Evolutionary conservation across 208 protist species (phyloP).

Genomic region (Acanthamoeba healyi): DNA sequence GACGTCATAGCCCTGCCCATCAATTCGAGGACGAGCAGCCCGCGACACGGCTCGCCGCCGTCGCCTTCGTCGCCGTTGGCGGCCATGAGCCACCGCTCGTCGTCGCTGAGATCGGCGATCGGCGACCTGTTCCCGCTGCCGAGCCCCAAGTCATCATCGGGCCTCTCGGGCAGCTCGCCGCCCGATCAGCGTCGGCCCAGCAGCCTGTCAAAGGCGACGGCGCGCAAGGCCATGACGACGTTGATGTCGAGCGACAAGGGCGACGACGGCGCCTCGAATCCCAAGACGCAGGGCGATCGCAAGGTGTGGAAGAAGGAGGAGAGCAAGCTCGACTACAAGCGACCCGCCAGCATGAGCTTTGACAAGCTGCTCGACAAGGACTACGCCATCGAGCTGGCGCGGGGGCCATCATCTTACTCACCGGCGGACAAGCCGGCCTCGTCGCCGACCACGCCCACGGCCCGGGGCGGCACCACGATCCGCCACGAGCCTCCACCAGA

Average conservation of each 20-base stretch:
- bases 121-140: not conserved
- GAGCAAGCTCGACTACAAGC: not conserved
- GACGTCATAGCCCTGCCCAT: not conserved
- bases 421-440: no score
- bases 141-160: not conserved
- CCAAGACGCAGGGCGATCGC: not conserved
- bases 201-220: not conserved
- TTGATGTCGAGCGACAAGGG: not conserved
- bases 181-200: not conserved
- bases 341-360: not conserved
- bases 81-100: not conserved
- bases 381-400: not conserved
- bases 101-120: not conserved
- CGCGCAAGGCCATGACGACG: not conserved
- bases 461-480: not conserved
- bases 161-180: not conserved
- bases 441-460: no score
- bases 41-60: not conserved
- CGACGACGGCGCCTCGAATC: not conserved
- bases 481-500: not conserved
- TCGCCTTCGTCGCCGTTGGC: not conserved
- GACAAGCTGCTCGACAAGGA: not conserved
- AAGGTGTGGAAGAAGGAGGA: conserved; percentile 3
- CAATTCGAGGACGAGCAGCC: not conserved
- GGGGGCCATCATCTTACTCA: no score